Evolutionary conservation across 2,329 filamentous ascomycete genomes (phyloP).

Genomic region (Exserohilum turcica): DNA sequence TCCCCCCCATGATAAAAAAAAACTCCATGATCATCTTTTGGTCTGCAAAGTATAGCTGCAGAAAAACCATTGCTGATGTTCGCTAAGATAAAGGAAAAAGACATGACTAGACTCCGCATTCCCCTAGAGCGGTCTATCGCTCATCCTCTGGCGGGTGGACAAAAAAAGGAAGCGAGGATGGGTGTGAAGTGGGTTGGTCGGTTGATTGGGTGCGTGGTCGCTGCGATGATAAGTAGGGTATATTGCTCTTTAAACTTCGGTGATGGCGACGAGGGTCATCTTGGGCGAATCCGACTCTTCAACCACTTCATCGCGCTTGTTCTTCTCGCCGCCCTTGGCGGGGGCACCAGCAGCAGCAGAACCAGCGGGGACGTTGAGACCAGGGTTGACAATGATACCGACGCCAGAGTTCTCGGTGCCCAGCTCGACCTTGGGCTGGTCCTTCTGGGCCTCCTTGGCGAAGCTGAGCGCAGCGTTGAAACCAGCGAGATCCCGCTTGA

Average conservation of each 20-base stretch:
- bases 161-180: too few relatives aligned
- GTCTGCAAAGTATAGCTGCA: conserved; percentile 7
- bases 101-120: not conserved
- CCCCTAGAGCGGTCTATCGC: not conserved
- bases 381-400: conserved; percentile 46
- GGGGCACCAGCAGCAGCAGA: conserved; percentile 46
- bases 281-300: conserved; percentile 41
- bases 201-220: too few relatives aligned
- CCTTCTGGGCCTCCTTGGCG: conserved; percentile 54
- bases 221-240: too few relatives aligned
- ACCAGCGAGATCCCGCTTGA: conserved; percentile 56
- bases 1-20: too few relatives aligned
- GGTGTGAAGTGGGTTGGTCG: not conserved
- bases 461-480: conserved; percentile 57
- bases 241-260: conserved; percentile 40
- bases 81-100: conserved; percentile 11
- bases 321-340: conserved; percentile 15
- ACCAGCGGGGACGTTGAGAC: conserved; percentile 45
- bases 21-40: conserved; percentile 16
- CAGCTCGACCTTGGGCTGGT: conserved; percentile 56
- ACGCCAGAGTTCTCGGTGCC: conserved; percentile 55
- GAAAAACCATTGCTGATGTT: conserved; percentile 14
- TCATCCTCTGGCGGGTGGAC: not conserved
- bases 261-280: conserved; percentile 49
- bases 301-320: conserved; percentile 39